phyloP scores from a whole-genome alignment of 306 rosid genomes.

The Quercus mongolica region DNA sequence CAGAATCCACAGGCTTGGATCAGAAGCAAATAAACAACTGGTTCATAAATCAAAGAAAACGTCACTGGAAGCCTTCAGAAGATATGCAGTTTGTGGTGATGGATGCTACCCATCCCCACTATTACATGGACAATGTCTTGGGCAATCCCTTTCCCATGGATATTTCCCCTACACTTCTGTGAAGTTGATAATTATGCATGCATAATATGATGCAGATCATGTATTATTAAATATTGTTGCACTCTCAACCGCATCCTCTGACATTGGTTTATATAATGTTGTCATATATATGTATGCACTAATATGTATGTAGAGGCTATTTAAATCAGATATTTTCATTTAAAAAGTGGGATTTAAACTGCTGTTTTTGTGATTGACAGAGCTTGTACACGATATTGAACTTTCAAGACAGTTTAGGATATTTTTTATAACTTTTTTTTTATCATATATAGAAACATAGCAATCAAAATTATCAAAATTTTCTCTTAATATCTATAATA shows the following conservation, averaged over 20 bases:
- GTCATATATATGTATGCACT: not conserved
- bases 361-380: not conserved
- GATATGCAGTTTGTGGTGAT: conserved; percentile 95
- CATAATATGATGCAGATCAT: not conserved
- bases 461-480: no score
- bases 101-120: conserved; percentile 84
- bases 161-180: conserved; percentile 63
- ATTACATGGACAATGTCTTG: conserved; percentile 71
- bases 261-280: not conserved
- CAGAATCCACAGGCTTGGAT: conserved; percentile 92
- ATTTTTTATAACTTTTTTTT: no score
- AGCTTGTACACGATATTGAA: no score
- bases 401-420: no score
- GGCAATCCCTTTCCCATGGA: conserved; percentile 70
- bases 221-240: not conserved
- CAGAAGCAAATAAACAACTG: conserved; percentile 98
- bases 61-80: conserved; percentile 99
- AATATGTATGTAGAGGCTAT: not conserved
- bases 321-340: not conserved
- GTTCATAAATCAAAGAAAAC: conserved; percentile 94
- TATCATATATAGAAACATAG: no score
- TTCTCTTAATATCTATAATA: no score
- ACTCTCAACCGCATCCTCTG: not conserved
- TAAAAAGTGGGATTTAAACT: not conserved
- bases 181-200: conserved; percentile 7